Evolutionary conservation across 2,329 filamentous ascomycete species (phyloP).

Genomic region (Diaporthe destruens): DNA sequence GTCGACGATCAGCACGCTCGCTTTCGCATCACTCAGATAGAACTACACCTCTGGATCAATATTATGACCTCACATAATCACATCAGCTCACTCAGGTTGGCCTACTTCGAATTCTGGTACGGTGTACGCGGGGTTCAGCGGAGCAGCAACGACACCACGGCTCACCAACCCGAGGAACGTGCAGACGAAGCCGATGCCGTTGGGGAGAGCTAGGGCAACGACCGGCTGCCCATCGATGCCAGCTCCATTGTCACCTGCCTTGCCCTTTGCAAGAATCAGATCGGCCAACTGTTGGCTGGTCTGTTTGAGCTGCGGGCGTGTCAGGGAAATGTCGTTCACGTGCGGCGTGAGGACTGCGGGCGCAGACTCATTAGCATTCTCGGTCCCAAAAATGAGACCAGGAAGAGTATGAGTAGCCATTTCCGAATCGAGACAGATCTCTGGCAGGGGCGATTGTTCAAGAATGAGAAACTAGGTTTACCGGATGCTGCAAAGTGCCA

Average conservation of each 20-base stretch:
- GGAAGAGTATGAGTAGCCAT: neutral
- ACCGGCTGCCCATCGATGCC: conserved; percentile 14
- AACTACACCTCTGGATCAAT: conserved; percentile 57
- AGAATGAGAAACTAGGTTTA: neutral
- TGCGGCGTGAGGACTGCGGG: neutral
- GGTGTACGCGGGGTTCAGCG: conserved; percentile 90
- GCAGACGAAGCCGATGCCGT: conserved; percentile 73
- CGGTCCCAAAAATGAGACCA: neutral
- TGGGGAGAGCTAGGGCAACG: conserved; percentile 14
- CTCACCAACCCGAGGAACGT: conserved; percentile 88
- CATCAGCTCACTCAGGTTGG: neutral
- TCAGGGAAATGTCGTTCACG: neutral
- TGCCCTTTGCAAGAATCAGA: neutral
- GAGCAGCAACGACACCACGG: conserved; percentile 86
- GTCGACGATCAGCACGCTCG: conserved; percentile 82
- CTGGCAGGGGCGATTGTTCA: rapidly evolving
- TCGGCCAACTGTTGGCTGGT: neutral
- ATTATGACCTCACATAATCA: too few species aligned
- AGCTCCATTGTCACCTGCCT: neutral
- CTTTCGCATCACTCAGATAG: conserved; percentile 89
- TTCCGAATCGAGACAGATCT: neutral
- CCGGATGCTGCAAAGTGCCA: neutral
- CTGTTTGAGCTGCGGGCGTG: conserved; percentile 1
- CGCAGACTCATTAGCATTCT: neutral
- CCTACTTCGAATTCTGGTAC: conserved; percentile 81